Evolutionary conservation across 2,329 filamentous ascomycete genomes (phyloP).

Genomic region (Cladosporium sphaerospermum): DNA sequence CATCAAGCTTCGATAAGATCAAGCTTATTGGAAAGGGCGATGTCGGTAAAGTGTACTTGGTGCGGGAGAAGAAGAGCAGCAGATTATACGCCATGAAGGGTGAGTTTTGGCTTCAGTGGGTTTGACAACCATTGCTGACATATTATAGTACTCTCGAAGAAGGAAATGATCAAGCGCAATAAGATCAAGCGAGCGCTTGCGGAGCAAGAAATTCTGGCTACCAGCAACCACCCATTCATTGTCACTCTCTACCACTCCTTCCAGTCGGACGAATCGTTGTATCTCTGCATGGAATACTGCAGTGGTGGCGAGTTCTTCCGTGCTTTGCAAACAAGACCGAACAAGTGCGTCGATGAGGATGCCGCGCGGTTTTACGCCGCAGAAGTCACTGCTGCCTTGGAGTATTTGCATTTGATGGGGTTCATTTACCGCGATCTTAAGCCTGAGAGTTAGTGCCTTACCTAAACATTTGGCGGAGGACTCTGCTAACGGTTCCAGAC

Average conservation of each 20-base stretch:
- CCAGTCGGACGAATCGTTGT: constrained; percentile 96
- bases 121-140: constrained; percentile 24
- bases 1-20: constrained; percentile 97
- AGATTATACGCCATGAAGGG: constrained; percentile 98
- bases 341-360: constrained; percentile 95
- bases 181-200: constrained; percentile 98
- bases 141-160: constrained; percentile 85
- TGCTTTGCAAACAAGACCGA: constrained; percentile 88
- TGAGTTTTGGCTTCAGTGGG: constrained; percentile 38
- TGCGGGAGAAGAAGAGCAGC: constrained; percentile 94
- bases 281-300: constrained; percentile 99
- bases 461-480: background rate
- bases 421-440: constrained; percentile 99
- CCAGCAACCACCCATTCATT: constrained; percentile 98
- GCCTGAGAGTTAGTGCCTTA: constrained; percentile 72
- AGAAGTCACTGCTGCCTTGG: constrained; percentile 90
- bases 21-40: constrained; percentile 98
- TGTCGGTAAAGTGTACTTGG: constrained; percentile 96
- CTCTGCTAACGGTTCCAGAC: constrained; percentile 54
- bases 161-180: constrained; percentile 99
- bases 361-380: constrained; percentile 96
- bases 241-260: constrained; percentile 98
- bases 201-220: constrained; percentile 95
- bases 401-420: constrained; percentile 97
- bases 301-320: constrained; percentile 98